A percentile compares a stretch with the other conserved stretches of the same genome.
These are phyloP conservation scores for Neodidymelliopsis sp. DNA, from an alignment of 2,329 filamentous ascomycete genomes.

Conservation along the genomic window DNA sequence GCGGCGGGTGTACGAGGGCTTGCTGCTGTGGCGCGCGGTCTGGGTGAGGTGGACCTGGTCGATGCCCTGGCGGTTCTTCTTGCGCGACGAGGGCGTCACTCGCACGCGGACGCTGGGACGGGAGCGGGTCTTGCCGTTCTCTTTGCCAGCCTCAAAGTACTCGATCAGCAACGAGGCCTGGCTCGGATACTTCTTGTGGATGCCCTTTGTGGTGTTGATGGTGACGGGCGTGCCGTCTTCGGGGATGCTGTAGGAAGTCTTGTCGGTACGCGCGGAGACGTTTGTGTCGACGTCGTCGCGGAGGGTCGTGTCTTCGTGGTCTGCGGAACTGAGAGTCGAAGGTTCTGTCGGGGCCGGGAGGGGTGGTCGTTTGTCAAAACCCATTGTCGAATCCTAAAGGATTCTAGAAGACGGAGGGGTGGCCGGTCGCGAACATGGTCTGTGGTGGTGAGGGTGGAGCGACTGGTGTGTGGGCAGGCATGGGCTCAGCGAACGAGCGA, in stretches of 20 bases:
- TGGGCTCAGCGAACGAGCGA: no score
- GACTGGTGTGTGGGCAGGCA: no score
- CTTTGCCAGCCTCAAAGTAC: constrained; percentile 87
- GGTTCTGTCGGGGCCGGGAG: constrained; percentile 82
- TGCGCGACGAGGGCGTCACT: constrained; percentile 74
- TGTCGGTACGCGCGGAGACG: constrained; percentile 71
- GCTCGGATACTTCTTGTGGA: constrained; percentile 66
- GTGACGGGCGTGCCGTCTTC: constrained; percentile 92
- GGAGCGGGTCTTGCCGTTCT: constrained; percentile 66
- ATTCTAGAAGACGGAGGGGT: constrained; percentile 38
- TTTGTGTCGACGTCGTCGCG: constrained; percentile 68
- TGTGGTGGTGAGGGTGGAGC: constrained; percentile 6
- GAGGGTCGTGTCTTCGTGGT: constrained; percentile 56
- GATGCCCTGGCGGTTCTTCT: constrained; percentile 61
- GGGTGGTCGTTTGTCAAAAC: constrained; percentile 63
- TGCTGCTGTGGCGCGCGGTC: constrained; percentile 71
- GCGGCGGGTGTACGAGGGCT: constrained; percentile 71
- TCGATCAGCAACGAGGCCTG: constrained; percentile 94
- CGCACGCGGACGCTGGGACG: constrained; percentile 83
- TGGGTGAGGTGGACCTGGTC: constrained; percentile 90
- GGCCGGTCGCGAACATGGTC: constrained; percentile 41
- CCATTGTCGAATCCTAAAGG: constrained; percentile 50
- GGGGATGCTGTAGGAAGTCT: constrained; percentile 79
- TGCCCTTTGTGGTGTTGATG: constrained; percentile 77
- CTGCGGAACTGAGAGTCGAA: constrained; percentile 68